phyloP scores from a whole-genome alignment of 2,329 filamentous ascomycete species.

The Tolypocladium cylindrosporum region DNA sequence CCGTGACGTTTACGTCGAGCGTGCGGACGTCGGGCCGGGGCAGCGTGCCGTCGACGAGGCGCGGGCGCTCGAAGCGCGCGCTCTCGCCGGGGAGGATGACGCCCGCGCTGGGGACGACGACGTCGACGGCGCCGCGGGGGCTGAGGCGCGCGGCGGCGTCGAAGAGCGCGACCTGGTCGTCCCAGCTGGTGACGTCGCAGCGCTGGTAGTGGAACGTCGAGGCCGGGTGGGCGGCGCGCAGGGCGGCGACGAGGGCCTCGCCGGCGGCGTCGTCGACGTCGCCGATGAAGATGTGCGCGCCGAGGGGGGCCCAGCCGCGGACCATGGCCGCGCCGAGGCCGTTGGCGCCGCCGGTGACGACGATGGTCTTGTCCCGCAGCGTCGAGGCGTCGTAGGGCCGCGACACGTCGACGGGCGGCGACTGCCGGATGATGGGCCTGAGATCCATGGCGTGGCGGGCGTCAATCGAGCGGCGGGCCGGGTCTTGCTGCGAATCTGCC shows the following conservation, averaged over 20 bases:
- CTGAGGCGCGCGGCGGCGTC: constrained; percentile 43
- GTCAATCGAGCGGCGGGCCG: neutral
- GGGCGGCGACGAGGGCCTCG: constrained; percentile 40
- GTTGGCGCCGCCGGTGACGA: constrained; percentile 56
- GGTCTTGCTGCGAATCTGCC: neutral
- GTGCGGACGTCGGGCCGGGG: constrained; percentile 38
- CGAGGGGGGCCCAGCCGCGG: constrained; percentile 41
- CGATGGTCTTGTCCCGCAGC: constrained; percentile 44
- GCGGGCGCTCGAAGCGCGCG: constrained; percentile 35
- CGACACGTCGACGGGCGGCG: constrained; percentile 34
- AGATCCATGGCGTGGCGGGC: constrained; percentile 7
- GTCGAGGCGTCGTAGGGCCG: constrained; percentile 31
- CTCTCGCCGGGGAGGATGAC: constrained; percentile 29
- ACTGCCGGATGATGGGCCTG: constrained; percentile 18
- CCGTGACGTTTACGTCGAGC: constrained; percentile 53
- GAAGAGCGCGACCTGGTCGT: constrained; percentile 55
- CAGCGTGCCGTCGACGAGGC: constrained; percentile 29
- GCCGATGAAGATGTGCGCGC: constrained; percentile 52
- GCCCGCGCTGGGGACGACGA: constrained; percentile 58
- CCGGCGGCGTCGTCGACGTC: constrained; percentile 49
- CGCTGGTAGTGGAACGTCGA: constrained; percentile 43
- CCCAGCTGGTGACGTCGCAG: constrained; percentile 57
- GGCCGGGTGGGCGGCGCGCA: constrained; percentile 29
- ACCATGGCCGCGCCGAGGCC: constrained; percentile 48
- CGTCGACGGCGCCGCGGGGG: constrained; percentile 45